phyloP scores from a whole-genome alignment of 176 grass and related monocot genomes.

The Eragrostis nindensis region DNA sequence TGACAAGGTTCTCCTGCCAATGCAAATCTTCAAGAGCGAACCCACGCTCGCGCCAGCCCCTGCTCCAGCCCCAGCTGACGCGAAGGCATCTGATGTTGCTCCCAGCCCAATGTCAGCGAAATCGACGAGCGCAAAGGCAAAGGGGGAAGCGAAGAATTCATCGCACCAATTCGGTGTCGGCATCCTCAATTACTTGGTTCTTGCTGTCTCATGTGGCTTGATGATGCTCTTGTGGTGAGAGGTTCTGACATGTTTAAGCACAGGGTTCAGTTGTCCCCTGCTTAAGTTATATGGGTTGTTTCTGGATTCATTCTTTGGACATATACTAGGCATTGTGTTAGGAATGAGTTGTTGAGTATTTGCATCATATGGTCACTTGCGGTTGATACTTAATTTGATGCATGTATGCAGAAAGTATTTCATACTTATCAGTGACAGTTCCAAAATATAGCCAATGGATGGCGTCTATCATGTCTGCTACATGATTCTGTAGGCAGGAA shows the following conservation, averaged over 20 bases:
- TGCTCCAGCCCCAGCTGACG: slow-evolving; percentile 64
- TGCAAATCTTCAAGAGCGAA: slow-evolving; percentile 78
- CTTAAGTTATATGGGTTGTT: slow-evolving; percentile 52
- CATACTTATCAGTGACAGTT: neutral
- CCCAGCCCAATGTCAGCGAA: slow-evolving; percentile 37
- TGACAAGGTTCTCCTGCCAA: slow-evolving; percentile 75
- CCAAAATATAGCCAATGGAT: neutral
- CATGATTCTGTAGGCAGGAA: neutral
- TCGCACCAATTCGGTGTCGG: slow-evolving; percentile 18
- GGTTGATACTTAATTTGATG: slow-evolving; percentile 38
- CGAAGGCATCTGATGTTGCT: slow-evolving; percentile 59
- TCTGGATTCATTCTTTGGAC: slow-evolving; percentile 78
- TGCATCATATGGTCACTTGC: slow-evolving; percentile 35
- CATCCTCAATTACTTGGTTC: slow-evolving; percentile 33
- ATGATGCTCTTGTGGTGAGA: slow-evolving; percentile 66
- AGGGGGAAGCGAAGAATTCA: slow-evolving; percentile 36
- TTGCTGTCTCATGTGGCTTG: slow-evolving; percentile 47
- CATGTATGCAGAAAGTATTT: slow-evolving; percentile 43
- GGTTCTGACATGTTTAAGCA: slow-evolving; percentile 41
- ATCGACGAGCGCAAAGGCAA: slow-evolving; percentile 35
- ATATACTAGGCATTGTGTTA: slow-evolving; percentile 61
- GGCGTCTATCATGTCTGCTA: neutral
- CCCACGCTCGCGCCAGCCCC: slow-evolving; percentile 75
- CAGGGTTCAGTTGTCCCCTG: slow-evolving; percentile 29
- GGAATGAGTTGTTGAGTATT: slow-evolving; percentile 45